These are phyloP conservation scores for Apodospora peruviana DNA, from an alignment of 495 filamentous ascomycete species.

Conservation along the genomic window DNA sequence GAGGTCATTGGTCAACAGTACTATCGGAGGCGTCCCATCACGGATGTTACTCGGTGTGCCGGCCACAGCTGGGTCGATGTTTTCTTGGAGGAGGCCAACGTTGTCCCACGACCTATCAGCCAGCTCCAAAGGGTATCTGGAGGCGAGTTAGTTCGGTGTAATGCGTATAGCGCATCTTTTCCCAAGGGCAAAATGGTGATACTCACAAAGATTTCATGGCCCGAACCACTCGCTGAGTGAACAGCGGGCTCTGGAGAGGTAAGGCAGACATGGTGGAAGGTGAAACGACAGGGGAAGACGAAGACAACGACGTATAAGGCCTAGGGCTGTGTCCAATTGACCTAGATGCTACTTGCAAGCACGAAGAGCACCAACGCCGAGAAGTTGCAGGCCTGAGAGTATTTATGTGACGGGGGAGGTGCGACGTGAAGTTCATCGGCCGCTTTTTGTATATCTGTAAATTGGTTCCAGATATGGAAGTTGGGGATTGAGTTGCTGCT, in stretches of 20 bases:
- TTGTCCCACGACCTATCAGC: slow-evolving; percentile 94
- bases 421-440: background rate
- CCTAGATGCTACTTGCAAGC: too few relatives aligned
- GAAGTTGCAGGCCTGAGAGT: background rate
- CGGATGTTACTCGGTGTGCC: background rate
- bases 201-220: slow-evolving; percentile 79
- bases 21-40: slow-evolving; percentile 15
- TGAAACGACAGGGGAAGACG: too few relatives aligned
- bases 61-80: slow-evolving; percentile 13
- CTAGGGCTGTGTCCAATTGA: too few relatives aligned
- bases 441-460: background rate
- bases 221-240: slow-evolving; percentile 71
- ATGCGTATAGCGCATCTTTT: background rate
- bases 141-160: background rate
- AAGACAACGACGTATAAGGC: too few relatives aligned
- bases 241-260: slow-evolving; percentile 38
- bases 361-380: background rate
- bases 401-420: background rate
- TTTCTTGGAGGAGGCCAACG: slow-evolving; percentile 43
- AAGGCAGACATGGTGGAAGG: slow-evolving; percentile 15
- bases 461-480: background rate
- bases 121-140: slow-evolving; percentile 79
- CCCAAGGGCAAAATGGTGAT: background rate
- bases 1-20: slow-evolving; percentile 87
- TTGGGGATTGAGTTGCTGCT: too few relatives aligned